Percentiles rank a stretch among this genome's conserved stretches.
These are phyloP conservation scores for Cicer yamashitae DNA, from an alignment of 306 rosid species.

Conservation along the genomic window DNA sequence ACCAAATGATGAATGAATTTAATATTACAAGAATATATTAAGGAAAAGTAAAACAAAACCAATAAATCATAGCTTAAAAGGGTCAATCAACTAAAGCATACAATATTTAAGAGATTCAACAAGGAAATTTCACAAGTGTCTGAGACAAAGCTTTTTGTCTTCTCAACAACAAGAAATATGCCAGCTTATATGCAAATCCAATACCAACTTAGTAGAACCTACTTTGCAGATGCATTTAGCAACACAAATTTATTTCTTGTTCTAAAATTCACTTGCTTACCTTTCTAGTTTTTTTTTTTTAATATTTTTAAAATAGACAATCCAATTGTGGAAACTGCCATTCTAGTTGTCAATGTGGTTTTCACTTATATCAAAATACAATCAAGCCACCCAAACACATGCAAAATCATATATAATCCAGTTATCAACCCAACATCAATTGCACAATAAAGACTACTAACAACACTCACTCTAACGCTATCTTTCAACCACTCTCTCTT, in stretches of 20 bases:
- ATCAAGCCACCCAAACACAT: conserved; percentile 21
- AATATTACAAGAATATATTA: conserved; percentile 1
- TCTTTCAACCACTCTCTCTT: too few relatives aligned
- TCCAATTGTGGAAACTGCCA: conserved; percentile 4
- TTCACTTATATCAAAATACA: conserved; percentile 12
- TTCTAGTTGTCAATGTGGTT: conserved; percentile 13
- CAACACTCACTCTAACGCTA: too few relatives aligned
- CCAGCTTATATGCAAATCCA: neutral
- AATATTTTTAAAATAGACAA: neutral
- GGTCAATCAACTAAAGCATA: conserved; percentile 10
- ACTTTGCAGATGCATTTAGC: neutral
- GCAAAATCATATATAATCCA: neutral
- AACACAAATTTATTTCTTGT: conserved; percentile 15
- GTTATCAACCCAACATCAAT: neutral
- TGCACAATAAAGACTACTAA: neutral
- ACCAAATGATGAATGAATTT: conserved; percentile 21
- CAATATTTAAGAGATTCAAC: conserved; percentile 23
- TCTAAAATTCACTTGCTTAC: neutral
- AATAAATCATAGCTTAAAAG: conserved; percentile 1
- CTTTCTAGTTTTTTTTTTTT: too few relatives aligned
- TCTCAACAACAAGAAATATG: conserved; percentile 33
- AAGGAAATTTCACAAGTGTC: neutral
- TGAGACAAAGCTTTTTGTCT: neutral
- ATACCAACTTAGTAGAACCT: too few relatives aligned
- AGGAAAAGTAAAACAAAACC: neutral